Percentiles rank a stretch among this genome's conserved stretches.
Evolutionary conservation across 2,329 filamentous ascomycete genomes (phyloP).

Genomic region (Phaeomoniella chlamydospora): DNA sequence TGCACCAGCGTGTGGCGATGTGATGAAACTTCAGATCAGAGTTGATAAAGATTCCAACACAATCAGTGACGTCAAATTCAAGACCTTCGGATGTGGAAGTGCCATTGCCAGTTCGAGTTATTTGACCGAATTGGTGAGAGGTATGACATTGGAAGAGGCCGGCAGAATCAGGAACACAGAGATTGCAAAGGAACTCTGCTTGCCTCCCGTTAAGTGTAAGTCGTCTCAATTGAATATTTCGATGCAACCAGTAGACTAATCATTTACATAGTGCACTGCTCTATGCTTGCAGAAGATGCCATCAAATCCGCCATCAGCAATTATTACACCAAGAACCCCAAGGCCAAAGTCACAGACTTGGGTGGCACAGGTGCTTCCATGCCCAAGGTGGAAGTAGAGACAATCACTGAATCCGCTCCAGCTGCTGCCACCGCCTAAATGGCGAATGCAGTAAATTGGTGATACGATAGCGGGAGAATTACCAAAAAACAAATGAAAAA

Average conservation of each 20-base stretch:
- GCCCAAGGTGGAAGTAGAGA: constrained; percentile 49
- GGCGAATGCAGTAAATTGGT: background rate
- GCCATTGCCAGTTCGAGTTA: constrained; percentile 94
- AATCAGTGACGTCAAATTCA: constrained; percentile 93
- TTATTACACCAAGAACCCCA: constrained; percentile 83
- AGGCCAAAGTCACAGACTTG: constrained; percentile 58
- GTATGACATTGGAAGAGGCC: constrained; percentile 93
- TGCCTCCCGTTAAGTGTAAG: constrained; percentile 76
- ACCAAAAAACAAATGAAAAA: too few species aligned
- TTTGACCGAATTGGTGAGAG: constrained; percentile 82
- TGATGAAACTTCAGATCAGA: constrained; percentile 88
- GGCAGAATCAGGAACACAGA: constrained; percentile 89
- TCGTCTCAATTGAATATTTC: constrained; percentile 12
- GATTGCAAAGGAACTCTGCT: constrained; percentile 88
- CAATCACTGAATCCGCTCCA: constrained; percentile 26
- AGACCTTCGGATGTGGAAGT: constrained; percentile 89
- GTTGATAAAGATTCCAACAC: constrained; percentile 79
- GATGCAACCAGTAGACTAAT: constrained; percentile 1
- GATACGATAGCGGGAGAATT: too few species aligned
- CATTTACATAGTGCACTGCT: constrained; percentile 58
- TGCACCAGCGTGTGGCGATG: constrained; percentile 81
- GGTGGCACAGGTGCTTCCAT: constrained; percentile 51
- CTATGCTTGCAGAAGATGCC: constrained; percentile 81
- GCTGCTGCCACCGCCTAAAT: constrained; percentile 1
- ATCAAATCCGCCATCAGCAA: constrained; percentile 86